A percentile compares a stretch with the other conserved stretches of the same genome.
phyloP scores from a whole-genome alignment of 2,329 filamentous ascomycete species.

The Colletotrichum paranaense region DNA sequence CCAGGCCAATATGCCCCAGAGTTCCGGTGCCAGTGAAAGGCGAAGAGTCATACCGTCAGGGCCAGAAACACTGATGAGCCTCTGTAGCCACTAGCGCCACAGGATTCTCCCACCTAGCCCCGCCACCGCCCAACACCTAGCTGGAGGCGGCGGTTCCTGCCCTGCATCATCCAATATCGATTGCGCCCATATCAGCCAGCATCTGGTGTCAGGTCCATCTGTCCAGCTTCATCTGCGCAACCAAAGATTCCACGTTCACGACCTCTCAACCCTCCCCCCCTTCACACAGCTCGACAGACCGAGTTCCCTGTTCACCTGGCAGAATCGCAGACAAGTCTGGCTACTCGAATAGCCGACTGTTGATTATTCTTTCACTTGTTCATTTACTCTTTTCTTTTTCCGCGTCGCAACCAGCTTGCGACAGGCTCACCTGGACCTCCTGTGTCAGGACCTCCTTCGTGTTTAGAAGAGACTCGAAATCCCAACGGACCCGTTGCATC shows the following conservation, averaged over 20 bases:
- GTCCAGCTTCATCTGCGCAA: slow-evolving; percentile 33
- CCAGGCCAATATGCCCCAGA: background rate
- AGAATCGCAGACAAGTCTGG: slow-evolving; percentile 30
- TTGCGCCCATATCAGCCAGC: slow-evolving; percentile 29
- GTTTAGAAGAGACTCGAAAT: slow-evolving; percentile 10
- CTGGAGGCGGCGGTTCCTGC: slow-evolving; percentile 26
- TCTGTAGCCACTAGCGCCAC: slow-evolving; percentile 21
- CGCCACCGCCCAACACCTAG: slow-evolving; percentile 18
- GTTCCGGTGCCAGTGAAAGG: background rate
- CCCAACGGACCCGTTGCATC: background rate
- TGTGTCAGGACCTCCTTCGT: slow-evolving; percentile 27
- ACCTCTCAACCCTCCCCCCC: slow-evolving; percentile 20
- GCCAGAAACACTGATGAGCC: slow-evolving; percentile 12
- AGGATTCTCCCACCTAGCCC: slow-evolving; percentile 17
- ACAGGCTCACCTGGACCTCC: slow-evolving; percentile 26
- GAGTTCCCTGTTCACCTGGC: slow-evolving; percentile 38
- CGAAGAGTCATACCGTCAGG: slow-evolving; percentile 11
- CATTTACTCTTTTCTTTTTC: slow-evolving; percentile 26
- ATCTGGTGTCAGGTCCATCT: slow-evolving; percentile 10
- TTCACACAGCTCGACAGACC: slow-evolving; percentile 38
- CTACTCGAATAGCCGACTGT: slow-evolving; percentile 11
- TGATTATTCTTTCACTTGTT: slow-evolving; percentile 35
- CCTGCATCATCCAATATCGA: slow-evolving; percentile 35
- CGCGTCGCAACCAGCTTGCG: slow-evolving; percentile 31
- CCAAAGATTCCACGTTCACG: slow-evolving; percentile 6